Evolutionary conservation across 352 stramenopile genomes (phyloP).

Genomic region (Phytophthora macrochlamydospora): DNA sequence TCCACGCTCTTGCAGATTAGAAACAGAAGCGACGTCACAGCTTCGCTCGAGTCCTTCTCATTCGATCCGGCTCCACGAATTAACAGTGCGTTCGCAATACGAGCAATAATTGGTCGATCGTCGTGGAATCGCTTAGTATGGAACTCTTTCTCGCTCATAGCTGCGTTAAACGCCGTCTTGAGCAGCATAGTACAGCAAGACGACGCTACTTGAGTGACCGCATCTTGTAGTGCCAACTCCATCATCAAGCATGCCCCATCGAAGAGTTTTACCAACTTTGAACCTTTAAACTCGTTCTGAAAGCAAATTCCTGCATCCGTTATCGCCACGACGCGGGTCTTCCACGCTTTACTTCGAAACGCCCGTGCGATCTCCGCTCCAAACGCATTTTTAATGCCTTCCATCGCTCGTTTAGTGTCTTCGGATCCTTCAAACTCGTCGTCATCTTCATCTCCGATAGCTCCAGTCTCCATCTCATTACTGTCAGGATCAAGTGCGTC

Average conservation of each 20-base stretch:
- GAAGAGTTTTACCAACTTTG: slow-evolving; percentile 59
- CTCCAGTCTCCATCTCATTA: slow-evolving; percentile 25
- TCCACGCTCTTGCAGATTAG: slow-evolving; percentile 84
- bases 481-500: slow-evolving; percentile 24
- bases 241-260: slow-evolving; percentile 71
- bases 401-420: slow-evolving; percentile 15
- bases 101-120: slow-evolving; percentile 47
- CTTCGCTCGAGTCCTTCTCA: slow-evolving; percentile 82
- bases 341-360: slow-evolving; percentile 69
- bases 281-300: slow-evolving; percentile 45
- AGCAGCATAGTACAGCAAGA: slow-evolving; percentile 63
- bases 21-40: slow-evolving; percentile 73
- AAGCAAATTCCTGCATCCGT: slow-evolving; percentile 56
- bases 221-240: slow-evolving; percentile 54
- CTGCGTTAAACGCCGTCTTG: slow-evolving; percentile 62
- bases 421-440: slow-evolving; percentile 36
- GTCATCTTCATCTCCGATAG: slow-evolving; percentile 41
- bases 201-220: slow-evolving; percentile 71
- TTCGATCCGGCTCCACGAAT: slow-evolving; percentile 64
- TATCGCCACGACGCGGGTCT: slow-evolving; percentile 56
- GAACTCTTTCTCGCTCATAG: slow-evolving; percentile 65
- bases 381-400: slow-evolving; percentile 51
- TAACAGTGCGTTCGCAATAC: slow-evolving; percentile 54
- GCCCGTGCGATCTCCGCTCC: slow-evolving; percentile 51
- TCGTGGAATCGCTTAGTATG: slow-evolving; percentile 65